Conservation (phyloP, 306 rosid species). For the Bauhinia variegata region DNA sequence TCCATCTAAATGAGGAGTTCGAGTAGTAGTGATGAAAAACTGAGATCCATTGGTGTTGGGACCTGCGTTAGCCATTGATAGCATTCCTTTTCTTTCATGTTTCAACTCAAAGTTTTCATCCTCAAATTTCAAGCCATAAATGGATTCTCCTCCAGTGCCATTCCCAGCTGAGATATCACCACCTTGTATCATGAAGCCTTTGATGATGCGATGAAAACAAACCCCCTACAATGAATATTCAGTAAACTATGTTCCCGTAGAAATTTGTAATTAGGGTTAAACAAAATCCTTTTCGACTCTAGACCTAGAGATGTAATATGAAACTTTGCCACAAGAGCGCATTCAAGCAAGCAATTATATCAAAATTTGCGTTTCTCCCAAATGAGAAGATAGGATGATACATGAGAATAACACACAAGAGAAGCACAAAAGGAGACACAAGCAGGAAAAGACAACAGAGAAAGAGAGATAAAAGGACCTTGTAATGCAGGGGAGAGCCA, state of each 20-base stretch:
- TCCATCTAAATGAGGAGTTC: slow-evolving; percentile 72
- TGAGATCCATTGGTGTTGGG: slow-evolving; percentile 71
- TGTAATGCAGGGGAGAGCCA: slow-evolving; percentile 64
- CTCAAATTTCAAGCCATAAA: slow-evolving; percentile 67
- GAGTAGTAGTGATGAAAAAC: slow-evolving; percentile 40
- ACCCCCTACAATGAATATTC: slow-evolving; percentile 40
- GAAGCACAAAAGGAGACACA: neutral
- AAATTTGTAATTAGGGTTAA: no score
- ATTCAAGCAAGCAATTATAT: no score
- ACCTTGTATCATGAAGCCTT: slow-evolving; percentile 82
- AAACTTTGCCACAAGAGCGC: no score
- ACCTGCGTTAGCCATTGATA: slow-evolving; percentile 74
- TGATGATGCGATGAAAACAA: slow-evolving; percentile 71
- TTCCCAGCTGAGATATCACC: slow-evolving; percentile 70
- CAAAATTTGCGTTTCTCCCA: no score
- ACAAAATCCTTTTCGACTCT: no score
- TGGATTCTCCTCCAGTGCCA: slow-evolving; percentile 80
- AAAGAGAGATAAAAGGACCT: slow-evolving; percentile 42
- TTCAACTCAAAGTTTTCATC: slow-evolving; percentile 75
- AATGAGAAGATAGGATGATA: neutral
- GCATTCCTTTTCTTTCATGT: slow-evolving; percentile 76
- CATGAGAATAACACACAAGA: neutral
- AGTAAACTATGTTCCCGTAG: neutral
- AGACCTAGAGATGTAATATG: no score
- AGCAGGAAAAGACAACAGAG: neutral